Conservation (phyloP, 2,329 filamentous ascomycete genomes). For the Colletotrichum sp. region DNA sequence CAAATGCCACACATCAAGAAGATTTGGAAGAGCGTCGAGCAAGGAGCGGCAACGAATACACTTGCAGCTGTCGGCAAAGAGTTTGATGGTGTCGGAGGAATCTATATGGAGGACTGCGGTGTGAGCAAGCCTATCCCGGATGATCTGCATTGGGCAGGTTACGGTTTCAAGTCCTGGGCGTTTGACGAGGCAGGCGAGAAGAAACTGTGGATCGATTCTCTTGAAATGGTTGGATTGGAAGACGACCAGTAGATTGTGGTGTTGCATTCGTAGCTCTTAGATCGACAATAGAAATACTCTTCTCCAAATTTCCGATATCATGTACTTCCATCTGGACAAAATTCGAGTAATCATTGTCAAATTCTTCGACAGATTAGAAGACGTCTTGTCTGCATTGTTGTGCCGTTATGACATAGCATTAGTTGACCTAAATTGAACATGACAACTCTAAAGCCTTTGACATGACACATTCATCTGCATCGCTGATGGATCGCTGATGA, state of each 20-base stretch:
- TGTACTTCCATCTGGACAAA: neutral
- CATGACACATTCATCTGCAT: no score
- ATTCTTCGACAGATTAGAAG: fast-evolving
- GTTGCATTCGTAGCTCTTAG: fast-evolving
- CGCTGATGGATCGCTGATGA: no score
- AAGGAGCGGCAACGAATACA: neutral
- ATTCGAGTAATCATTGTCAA: fast-evolving
- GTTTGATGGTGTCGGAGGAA: neutral
- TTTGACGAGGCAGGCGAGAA: neutral
- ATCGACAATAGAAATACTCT: neutral
- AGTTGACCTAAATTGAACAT: neutral
- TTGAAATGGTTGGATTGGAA: neutral
- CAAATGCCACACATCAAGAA: neutral
- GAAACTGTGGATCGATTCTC: neutral
- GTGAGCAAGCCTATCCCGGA: neutral
- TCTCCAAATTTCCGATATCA: neutral
- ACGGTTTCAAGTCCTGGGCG: neutral
- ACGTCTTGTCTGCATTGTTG: neutral
- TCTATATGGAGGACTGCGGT: neutral
- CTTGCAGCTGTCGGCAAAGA: neutral
- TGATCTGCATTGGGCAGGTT: neutral
- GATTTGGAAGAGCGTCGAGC: neutral
- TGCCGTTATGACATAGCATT: neutral
- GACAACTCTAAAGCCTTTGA: no score
- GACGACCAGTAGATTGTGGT: neutral